A percentile compares a stretch with the other conserved stretches of the same genome.
phyloP scores from a whole-genome alignment of 441 rosid genomes.

The Metrosideros polymorpha region DNA sequence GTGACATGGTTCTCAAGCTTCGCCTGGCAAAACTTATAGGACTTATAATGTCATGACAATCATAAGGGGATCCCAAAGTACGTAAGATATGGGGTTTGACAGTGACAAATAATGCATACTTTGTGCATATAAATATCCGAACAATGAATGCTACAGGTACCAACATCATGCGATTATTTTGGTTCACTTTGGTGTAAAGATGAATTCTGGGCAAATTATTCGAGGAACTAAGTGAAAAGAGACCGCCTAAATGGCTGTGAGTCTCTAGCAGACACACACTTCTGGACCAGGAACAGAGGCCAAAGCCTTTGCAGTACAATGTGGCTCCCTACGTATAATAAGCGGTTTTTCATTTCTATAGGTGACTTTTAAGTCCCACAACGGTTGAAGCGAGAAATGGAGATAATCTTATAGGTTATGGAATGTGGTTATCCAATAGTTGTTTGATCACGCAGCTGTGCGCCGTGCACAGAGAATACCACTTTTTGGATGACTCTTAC shows the following conservation, averaged over 20 bases:
- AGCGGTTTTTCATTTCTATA: not conserved
- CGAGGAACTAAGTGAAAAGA: not conserved
- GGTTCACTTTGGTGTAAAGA: not conserved
- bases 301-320: not conserved
- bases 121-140: not conserved
- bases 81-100: not conserved
- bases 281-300: not conserved
- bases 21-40: not conserved
- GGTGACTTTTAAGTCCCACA: not conserved
- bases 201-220: not conserved
- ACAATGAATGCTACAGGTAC: not conserved
- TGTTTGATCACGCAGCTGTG: not conserved
- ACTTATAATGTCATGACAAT: not conserved
- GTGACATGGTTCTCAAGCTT: not conserved
- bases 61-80: not conserved
- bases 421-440: not conserved
- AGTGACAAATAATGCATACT: not conserved
- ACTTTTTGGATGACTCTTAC: not conserved
- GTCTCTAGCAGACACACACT: not conserved
- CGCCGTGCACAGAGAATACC: not conserved
- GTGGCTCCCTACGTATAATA: not conserved
- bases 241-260: not conserved
- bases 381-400: not conserved
- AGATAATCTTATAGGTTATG: not conserved
- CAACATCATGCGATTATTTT: not conserved